Conservation (phyloP, 345 rosid genomes). For the Lepidium sativum region DNA sequence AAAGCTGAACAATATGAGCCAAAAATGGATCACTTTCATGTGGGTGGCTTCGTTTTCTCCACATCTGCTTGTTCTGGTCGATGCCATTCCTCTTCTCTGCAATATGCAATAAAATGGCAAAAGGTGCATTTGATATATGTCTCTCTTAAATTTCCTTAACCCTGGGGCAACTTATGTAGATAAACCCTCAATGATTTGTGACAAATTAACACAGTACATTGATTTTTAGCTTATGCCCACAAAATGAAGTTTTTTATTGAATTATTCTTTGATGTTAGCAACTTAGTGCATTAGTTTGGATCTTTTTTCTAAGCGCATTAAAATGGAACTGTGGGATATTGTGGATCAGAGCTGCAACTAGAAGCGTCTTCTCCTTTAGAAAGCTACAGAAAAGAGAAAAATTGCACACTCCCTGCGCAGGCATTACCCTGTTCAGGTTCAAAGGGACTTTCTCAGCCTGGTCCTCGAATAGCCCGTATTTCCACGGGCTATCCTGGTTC, state of each 20-base stretch:
- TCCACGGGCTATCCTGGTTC: conserved; percentile 39
- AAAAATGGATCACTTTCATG: not conserved
- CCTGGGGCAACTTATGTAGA: too few relatives aligned
- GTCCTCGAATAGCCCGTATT: conserved; percentile 14
- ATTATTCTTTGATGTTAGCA: not conserved
- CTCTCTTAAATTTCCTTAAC: not conserved
- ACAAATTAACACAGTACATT: not conserved
- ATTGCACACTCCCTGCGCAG: conserved; percentile 99
- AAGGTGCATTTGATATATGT: not conserved
- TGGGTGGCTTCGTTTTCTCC: not conserved
- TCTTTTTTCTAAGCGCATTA: not conserved
- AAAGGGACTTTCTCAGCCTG: conserved; percentile 99
- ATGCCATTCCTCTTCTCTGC: not conserved
- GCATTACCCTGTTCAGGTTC: conserved; percentile 99
- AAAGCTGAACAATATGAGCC: not conserved
- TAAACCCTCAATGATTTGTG: not conserved
- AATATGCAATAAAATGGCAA: not conserved
- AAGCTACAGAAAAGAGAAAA: conserved; percentile 31
- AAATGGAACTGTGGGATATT: not conserved
- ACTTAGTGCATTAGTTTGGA: not conserved
- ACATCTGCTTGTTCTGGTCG: not conserved
- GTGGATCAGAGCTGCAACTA: conserved; percentile 17
- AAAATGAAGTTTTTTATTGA: not conserved
- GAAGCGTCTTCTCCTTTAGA: conserved; percentile 36
- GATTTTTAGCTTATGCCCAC: not conserved